Conservation (phyloP, 768 basidiomycete species). For the Phanerodontia chrysosporium region DNA sequence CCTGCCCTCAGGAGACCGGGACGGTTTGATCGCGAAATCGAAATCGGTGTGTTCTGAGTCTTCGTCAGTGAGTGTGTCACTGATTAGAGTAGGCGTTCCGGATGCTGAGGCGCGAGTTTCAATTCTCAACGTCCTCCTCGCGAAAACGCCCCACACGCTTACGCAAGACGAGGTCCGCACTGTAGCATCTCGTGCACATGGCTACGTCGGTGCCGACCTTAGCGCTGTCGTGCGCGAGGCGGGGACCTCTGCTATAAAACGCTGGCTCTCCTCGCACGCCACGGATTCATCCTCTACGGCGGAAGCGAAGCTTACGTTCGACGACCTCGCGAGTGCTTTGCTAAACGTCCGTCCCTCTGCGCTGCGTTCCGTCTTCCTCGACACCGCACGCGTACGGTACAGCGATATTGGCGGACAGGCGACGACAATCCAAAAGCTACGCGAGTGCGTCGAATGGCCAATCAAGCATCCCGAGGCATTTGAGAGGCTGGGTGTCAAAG, state of each 20-base stretch:
- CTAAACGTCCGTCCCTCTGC: conserved; percentile 86
- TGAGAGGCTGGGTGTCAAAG: conserved; percentile 77
- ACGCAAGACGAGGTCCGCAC: conserved; percentile 52
- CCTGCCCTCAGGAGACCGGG: conserved; percentile 88
- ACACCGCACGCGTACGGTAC: conserved; percentile 78
- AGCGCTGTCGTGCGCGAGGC: conserved; percentile 90
- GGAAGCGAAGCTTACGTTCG: conserved; percentile 40
- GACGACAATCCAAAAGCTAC: conserved; percentile 75
- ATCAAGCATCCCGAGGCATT: conserved; percentile 84
- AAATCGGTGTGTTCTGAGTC: conserved; percentile 61
- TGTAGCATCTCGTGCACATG: conserved; percentile 80
- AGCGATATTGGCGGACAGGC: conserved; percentile 88
- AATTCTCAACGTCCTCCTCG: conserved; percentile 82
- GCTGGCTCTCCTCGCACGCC: conserved; percentile 44
- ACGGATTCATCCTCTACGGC: conserved; percentile 5
- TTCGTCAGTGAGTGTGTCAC: background rate
- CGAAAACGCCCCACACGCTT: conserved; percentile 76
- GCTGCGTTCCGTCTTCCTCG: conserved; percentile 89
- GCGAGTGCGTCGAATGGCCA: conserved; percentile 95
- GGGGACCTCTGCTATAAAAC: conserved; percentile 87
- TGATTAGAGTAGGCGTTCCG: conserved; percentile 63
- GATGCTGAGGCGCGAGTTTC: conserved; percentile 79
- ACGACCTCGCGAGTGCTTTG: conserved; percentile 70
- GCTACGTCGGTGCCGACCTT: conserved; percentile 96
- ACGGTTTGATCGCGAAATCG: conserved; percentile 91